A percentile compares a stretch with the other conserved stretches of the same genome.
These are phyloP conservation scores for Gomphus sp. DNA, from an alignment of 1,284 basidiomycete genomes.

Conservation along the genomic window DNA sequence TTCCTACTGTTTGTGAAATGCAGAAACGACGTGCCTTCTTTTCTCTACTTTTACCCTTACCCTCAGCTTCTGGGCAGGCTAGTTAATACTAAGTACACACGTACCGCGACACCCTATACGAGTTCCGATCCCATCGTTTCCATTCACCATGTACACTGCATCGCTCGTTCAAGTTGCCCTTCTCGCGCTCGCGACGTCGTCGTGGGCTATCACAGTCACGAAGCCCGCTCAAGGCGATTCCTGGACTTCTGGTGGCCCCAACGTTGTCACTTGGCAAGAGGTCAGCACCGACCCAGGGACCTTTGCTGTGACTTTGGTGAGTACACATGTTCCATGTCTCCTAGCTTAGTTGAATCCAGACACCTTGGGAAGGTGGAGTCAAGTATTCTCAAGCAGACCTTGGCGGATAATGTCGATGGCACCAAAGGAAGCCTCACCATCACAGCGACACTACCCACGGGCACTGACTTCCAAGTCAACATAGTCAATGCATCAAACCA, in stretches of 20 bases:
- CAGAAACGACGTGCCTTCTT: background rate
- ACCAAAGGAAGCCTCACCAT: slow-evolving; percentile 7
- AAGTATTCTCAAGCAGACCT: slow-evolving; percentile 6
- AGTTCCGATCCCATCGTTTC: background rate
- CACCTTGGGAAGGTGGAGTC: background rate
- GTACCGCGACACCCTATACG: too few species aligned
- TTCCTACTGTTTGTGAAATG: too few species aligned
- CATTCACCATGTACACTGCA: background rate
- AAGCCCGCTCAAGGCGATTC: slow-evolving; percentile 18
- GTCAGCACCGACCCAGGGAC: slow-evolving; percentile 25
- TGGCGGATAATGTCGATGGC: slow-evolving; percentile 9
- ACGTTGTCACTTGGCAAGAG: slow-evolving; percentile 24
- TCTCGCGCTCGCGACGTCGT: background rate
- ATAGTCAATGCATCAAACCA: slow-evolving; percentile 18
- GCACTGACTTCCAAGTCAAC: slow-evolving; percentile 24
- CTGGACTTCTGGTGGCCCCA: slow-evolving; percentile 19
- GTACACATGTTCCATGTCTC: slow-evolving; percentile 14
- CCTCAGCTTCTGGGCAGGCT: background rate
- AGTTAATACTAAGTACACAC: background rate
- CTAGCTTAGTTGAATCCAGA: slow-evolving; percentile 12
- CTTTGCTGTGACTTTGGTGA: slow-evolving; percentile 25
- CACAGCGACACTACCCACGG: slow-evolving; percentile 8
- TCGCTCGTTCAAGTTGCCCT: background rate
- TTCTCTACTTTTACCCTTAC: background rate
- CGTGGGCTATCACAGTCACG: slow-evolving; percentile 23